Base-by-base conservation (phyloP, 1,284 basidiomycete genomes). In the Trichosporon ovoides region DNA sequence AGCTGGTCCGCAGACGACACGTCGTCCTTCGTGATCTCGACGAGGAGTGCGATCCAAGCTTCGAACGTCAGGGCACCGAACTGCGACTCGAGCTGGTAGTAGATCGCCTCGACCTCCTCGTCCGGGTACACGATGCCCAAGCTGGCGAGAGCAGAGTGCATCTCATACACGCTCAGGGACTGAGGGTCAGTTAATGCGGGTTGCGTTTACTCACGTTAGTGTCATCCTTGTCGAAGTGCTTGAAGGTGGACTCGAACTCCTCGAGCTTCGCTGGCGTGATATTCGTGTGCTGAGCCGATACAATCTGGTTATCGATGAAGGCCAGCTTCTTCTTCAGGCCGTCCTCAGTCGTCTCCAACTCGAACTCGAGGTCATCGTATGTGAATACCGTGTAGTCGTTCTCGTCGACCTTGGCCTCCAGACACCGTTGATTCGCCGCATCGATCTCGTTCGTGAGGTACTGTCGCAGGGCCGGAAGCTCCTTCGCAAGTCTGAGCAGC, bases 261-360 rank as follows among this genome's bases (percentile, higher is more conserved):
- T 98, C 94, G 22, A 98, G 81, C 74, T 97, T 93, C 3, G 92
- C 93, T 0, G 96, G 93, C 0, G 94, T 96, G 62, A 98, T 61
- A 58, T 77, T 77, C 33, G 70, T 73, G 55, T 77, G 71, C 43
- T 65, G 66, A 0, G 73, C 70, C 7, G 94, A 94, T 0, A 97
- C 89, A 68, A 97, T 91, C 82, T 97, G 95, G 72, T 98, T 98
- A 67, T 97, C 92, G 59, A 97, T 89, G 74, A 98, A 98, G 0
- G 88, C 85, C 36, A 94, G 85, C 81, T 97, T 94, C 82, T 93
- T 92, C 31, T 83, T 82, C 22, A 96, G 83, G 43, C 86, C 88
- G 63, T 88, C 88, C 52, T 85, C 83, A 11, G 96, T 83, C 13
- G 94, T 81, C 71, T 89, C 87, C 2, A 94, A 81, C 78, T 98